Conservation (phyloP, 1,284 basidiomycete genomes). For the Agroathelia rolfsii region DNA sequence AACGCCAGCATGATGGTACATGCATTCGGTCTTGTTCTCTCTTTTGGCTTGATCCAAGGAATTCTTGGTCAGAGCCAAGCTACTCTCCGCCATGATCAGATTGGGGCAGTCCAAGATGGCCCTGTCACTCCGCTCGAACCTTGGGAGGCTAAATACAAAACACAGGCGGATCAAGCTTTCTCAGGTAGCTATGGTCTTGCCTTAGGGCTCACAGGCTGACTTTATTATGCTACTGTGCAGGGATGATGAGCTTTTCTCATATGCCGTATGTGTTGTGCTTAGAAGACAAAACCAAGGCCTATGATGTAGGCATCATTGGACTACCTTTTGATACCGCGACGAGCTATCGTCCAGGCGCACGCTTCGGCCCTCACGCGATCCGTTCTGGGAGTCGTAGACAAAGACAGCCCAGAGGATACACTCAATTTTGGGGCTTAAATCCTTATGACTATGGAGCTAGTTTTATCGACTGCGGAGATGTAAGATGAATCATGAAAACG, state of each 20-base stretch:
- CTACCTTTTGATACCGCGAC: slow-evolving; percentile 76
- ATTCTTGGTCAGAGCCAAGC: too few relatives aligned
- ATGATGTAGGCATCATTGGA: slow-evolving; percentile 71
- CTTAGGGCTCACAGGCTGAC: too few relatives aligned
- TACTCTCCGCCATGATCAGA: too few relatives aligned
- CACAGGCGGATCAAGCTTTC: slow-evolving; percentile 15
- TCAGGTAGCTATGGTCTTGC: too few relatives aligned
- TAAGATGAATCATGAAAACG: slow-evolving; percentile 19
- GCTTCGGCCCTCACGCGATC: slow-evolving; percentile 77
- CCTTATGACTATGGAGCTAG: slow-evolving; percentile 50
- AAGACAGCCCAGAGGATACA: slow-evolving; percentile 44
- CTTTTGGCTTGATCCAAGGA: too few relatives aligned
- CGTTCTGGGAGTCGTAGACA: slow-evolving; percentile 68
- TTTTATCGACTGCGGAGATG: slow-evolving; percentile 77
- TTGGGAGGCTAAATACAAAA: slow-evolving; percentile 16
- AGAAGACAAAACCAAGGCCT: slow-evolving; percentile 41
- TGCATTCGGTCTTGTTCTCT: too few relatives aligned
- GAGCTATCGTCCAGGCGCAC: slow-evolving; percentile 63
- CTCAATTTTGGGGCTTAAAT: slow-evolving; percentile 57
- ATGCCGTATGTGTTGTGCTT: slow-evolving; percentile 62
- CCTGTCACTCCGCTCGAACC: slow-evolving; percentile 6
- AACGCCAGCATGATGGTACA: too few relatives aligned
- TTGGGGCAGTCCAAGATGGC: slow-evolving; percentile 1
- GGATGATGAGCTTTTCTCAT: slow-evolving; percentile 45
- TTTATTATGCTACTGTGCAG: too few relatives aligned